Evolutionary conservation across 2,329 filamentous ascomycete species (phyloP), one percentile per base, ranked within the genome.

Genomic region (Pseudogymnoascus sp.): DNA sequence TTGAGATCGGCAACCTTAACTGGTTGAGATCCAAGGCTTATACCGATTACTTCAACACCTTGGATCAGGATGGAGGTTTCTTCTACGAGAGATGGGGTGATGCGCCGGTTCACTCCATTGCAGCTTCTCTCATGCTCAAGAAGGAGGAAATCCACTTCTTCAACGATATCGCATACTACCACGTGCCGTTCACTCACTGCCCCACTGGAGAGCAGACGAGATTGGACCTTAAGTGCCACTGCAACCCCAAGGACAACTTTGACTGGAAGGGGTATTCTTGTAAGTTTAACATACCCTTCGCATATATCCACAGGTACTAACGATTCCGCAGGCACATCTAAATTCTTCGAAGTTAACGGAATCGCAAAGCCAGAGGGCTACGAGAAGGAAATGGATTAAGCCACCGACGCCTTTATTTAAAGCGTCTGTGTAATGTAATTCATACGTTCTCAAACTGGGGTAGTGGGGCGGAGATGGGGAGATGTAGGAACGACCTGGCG

Each of bases 21-120:
- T 99, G 95, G 92, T 85, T 99, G 62, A 89, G 95, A 68, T 95
- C 91, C 68, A 81, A 93, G 74, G 84, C 90, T 21, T 99, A 99
- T 78, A 78, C 88, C 50, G 93, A 97, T 77, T 99, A 87, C 79
- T 99, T 99, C 73, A 85, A 93, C 60, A 84, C 86, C 5, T 85
- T 99, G 31, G 95, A 99, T 76, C 80, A 85, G 69, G 92, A 96
- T 62, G 95, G 95, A 67, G 95, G 95, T 67, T 99, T 99, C 84
- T 97, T 97, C 82, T 97, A 97, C 76, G 95, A 99, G 78, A 89
- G 93, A 71, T 99, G 93, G 93, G 93, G 93, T 65, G 93, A 99
- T 77, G 95, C 95, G 5, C 95, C 95, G 0, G 91, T 99, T 5
- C 95, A 99, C 79, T 97, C 93, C n/a, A 97, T 99, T 69, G 95